These are phyloP conservation scores for Globisporangium canariense DNA, from an alignment of 352 stramenopile species.

Conservation along the genomic window DNA sequence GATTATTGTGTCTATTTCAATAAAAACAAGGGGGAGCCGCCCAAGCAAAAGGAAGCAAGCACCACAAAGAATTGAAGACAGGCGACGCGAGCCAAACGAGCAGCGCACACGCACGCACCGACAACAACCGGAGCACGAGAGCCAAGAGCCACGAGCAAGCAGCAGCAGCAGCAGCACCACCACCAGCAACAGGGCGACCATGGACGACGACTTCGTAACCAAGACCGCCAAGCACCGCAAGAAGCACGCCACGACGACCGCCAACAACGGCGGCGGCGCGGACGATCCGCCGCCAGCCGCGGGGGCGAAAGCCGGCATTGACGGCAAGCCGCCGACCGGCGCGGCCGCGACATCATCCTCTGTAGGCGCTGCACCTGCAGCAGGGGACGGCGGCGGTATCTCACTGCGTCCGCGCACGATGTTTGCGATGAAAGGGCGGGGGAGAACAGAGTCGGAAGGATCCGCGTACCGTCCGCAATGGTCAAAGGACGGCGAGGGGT, in stretches of 20 bases:
- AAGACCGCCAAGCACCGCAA: slow-evolving; percentile 76
- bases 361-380: slow-evolving; percentile 7
- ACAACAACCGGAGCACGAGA: slow-evolving; percentile 3
- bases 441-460: slow-evolving; percentile 62
- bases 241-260: slow-evolving; percentile 28
- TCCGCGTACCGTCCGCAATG: slow-evolving; percentile 78
- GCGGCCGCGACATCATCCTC: background rate
- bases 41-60: background rate
- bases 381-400: slow-evolving; percentile 31
- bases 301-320: slow-evolving; percentile 9
- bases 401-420: slow-evolving; percentile 83
- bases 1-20: background rate
- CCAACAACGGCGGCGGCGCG: slow-evolving; percentile 14
- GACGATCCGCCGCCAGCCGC: slow-evolving; percentile 17
- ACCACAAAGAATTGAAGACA: slow-evolving; percentile 8
- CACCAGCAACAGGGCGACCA: slow-evolving; percentile 29
- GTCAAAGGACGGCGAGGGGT: slow-evolving; percentile 85
- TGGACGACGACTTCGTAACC: slow-evolving; percentile 74
- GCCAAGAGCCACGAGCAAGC: background rate
- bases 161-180: background rate
- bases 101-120: background rate
- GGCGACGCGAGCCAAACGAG: slow-evolving; percentile 2
- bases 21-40: slow-evolving; percentile 1
- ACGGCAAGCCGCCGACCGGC: slow-evolving; percentile 9
- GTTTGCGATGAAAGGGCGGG: slow-evolving; percentile 85